Evolutionary conservation across 2,329 filamentous ascomycete genomes (phyloP).

Genomic region (Calycina herbarum): DNA sequence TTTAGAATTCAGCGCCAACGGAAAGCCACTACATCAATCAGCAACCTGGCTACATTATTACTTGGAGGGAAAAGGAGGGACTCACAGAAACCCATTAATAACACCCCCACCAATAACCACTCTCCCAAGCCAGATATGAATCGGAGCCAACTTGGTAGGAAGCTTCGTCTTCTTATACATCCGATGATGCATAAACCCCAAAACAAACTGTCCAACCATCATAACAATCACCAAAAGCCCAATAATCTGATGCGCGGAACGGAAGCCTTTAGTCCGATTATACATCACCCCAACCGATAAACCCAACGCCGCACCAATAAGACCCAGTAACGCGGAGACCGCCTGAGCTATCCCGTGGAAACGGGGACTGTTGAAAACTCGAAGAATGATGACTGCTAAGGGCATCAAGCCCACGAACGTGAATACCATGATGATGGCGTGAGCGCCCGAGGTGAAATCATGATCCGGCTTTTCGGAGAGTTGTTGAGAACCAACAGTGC

Average conservation of each 20-base stretch:
- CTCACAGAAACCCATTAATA: constrained; percentile 58
- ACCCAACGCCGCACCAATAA: constrained; percentile 53
- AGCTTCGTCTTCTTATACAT: constrained; percentile 51
- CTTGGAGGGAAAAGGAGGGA: neutral
- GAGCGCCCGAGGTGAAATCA: constrained; percentile 34
- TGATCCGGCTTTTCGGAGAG: constrained; percentile 38
- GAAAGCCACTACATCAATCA: constrained; percentile 50
- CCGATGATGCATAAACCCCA: constrained; percentile 58
- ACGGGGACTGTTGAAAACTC: constrained; percentile 51
- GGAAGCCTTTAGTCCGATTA: constrained; percentile 48
- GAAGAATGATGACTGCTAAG: constrained; percentile 53
- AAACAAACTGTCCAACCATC: constrained; percentile 52
- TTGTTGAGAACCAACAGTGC: constrained; percentile 42
- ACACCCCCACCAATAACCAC: constrained; percentile 53
- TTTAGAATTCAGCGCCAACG: constrained; percentile 51
- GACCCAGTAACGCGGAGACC: constrained; percentile 48
- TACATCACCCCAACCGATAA: constrained; percentile 51
- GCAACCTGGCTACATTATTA: neutral
- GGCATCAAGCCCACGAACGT: constrained; percentile 57
- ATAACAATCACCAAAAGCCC: constrained; percentile 55
- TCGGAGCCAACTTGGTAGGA: constrained; percentile 50
- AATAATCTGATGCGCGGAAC: constrained; percentile 57
- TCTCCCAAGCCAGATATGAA: constrained; percentile 60
- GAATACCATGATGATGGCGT: constrained; percentile 53
- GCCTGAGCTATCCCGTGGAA: constrained; percentile 57